These are phyloP conservation scores for Cryomyces antarcticus DNA, from an alignment of 495 filamentous ascomycete species.

Conservation along the genomic window DNA sequence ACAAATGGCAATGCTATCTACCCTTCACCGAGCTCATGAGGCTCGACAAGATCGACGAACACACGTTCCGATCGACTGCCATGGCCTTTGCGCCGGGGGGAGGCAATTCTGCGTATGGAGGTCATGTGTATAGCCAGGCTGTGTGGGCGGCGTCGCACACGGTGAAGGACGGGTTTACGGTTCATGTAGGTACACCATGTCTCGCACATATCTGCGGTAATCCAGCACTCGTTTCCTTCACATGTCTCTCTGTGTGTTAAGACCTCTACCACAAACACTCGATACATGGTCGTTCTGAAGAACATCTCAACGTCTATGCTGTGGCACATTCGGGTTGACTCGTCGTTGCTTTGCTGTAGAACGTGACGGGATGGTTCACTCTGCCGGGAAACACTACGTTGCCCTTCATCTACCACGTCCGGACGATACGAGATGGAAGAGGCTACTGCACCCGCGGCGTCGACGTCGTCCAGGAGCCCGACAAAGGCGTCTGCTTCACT, in stretches of 20 bases:
- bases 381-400: conserved; percentile 27
- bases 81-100: conserved; percentile 11
- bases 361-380: conserved; percentile 51
- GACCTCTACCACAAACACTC: background rate
- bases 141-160: conserved; percentile 39
- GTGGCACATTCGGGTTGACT: background rate
- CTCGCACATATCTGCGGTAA: background rate
- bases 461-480: conserved; percentile 28
- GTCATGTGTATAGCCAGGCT: conserved; percentile 47
- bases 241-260: background rate
- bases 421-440: conserved; percentile 30
- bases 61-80: conserved; percentile 12
- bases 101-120: conserved; percentile 25
- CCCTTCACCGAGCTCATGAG: conserved; percentile 13
- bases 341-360: conserved; percentile 19
- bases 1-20: conserved; percentile 1
- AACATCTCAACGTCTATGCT: background rate
- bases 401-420: conserved; percentile 40
- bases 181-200: conserved; percentile 32
- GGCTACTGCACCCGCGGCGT: conserved; percentile 39
- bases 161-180: conserved; percentile 28
- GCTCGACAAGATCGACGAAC: conserved; percentile 12
- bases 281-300: background rate
- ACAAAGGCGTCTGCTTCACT: conserved; percentile 33
- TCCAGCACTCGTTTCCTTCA: background rate